phyloP scores from a whole-genome alignment of 2,329 filamentous ascomycete species.

The Colletotrichum abscissum region DNA sequence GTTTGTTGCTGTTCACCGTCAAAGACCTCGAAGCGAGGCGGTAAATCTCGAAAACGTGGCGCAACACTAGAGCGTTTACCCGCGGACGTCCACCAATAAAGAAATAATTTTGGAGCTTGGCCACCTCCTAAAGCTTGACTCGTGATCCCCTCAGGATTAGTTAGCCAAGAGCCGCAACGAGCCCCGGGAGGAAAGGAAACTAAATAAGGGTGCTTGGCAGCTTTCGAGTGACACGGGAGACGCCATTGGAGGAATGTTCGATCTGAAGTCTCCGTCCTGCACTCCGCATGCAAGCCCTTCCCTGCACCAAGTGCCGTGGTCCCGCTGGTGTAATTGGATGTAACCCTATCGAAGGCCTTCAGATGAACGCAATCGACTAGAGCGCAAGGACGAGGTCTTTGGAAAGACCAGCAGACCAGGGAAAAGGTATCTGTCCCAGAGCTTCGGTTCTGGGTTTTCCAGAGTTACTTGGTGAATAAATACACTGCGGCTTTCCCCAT shows the following conservation, averaged over 20 bases:
- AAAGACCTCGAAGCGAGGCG: not conserved
- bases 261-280: conserved; percentile 8
- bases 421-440: not conserved
- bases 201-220: conserved; percentile 4
- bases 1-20: not conserved
- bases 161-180: conserved; percentile 15
- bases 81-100: conserved; percentile 5
- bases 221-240: not conserved
- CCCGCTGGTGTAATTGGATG: not conserved
- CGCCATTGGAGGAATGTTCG: conserved; percentile 17
- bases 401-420: not conserved
- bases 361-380: conserved; percentile 3
- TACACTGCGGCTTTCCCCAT: not conserved
- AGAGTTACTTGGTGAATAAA: not conserved
- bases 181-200: not conserved
- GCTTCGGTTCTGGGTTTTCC: not conserved
- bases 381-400: not conserved
- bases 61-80: not conserved
- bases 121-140: conserved; percentile 5
- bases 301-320: conserved; percentile 10
- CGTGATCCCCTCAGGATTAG: not conserved
- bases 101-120: not conserved
- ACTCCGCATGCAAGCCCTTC: conserved; percentile 11
- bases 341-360: not conserved
- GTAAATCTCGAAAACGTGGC: not conserved